Base-by-base conservation (phyloP, 176 grass and related monocot genomes). In the Coix lacrymajobi region DNA sequence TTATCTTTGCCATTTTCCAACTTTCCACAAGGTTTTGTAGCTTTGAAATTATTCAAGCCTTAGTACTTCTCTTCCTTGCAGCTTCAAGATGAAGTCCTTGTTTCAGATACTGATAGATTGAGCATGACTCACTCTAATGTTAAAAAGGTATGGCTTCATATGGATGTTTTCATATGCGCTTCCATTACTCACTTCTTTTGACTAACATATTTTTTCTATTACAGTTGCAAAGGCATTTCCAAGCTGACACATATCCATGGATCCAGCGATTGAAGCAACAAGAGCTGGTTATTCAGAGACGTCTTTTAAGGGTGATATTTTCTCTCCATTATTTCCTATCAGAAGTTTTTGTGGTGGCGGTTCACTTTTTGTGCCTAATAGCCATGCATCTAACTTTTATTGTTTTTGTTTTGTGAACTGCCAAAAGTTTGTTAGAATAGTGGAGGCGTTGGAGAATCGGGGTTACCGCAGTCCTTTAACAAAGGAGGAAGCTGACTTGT, bases 81-180 rank as follows among this genome's bases (percentile, higher is more conserved):
- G 96, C 91, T 99, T 71, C 96, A 99, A 90, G 93, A 96, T 87
- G 96, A 96, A 93, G 96, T 99, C 73, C 83, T 99, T 87, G 80
- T 75, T 83, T 99, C 93, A 54, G 96, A 99, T 79, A 74, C 96
- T 43, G 89, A 93, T 30, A 93, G 96, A 77, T 77, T 99, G 82
- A 91, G 74, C 49, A 96, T 94, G 91, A 94, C 91, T 12, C 93
- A 94, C 43, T 73, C 89, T 60, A 96, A 99, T 88, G 96, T 93
- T 52, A 96, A 94, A 79, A 93, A 92, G 89, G 92, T 98, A 78
- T 64, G 32, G 58, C 17, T 68, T 74, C 64, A 48, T 79, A 46
- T 65, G 9, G 46, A 14, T 40, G 30, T 68, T 48, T 75, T 46
- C 38, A 69, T 83, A 48, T 75, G n/a, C 3, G 51, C 7, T 22